phyloP scores from a whole-genome alignment of 2,329 filamentous ascomycete genomes.

The Pseudogymnoascus sp. region DNA sequence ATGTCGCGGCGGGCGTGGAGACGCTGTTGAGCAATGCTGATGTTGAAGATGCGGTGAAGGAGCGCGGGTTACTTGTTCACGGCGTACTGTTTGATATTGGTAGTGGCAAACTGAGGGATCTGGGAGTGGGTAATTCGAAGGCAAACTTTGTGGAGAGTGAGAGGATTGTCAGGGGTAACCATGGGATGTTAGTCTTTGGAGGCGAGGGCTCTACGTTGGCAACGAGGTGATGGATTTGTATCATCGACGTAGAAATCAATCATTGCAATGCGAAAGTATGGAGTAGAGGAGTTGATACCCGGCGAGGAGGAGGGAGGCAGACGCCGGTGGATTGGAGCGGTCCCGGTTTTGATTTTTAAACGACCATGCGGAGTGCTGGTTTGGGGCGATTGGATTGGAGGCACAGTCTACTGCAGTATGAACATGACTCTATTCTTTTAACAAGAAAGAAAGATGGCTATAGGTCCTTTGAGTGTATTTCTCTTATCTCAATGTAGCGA shows the following conservation, averaged over 20 bases:
- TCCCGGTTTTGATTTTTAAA: constrained; percentile 4
- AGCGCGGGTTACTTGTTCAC: constrained; percentile 66
- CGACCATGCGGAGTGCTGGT: background rate
- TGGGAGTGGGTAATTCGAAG: constrained; percentile 35
- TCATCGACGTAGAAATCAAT: background rate
- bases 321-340: background rate
- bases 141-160: constrained; percentile 16
- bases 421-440: background rate
- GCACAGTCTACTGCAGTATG: constrained; percentile 2
- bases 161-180: constrained; percentile 37
- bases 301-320: background rate
- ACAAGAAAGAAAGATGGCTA: background rate
- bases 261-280: constrained; percentile 2
- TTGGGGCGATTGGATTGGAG: background rate
- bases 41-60: constrained; percentile 61
- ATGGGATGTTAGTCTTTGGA: constrained; percentile 44
- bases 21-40: constrained; percentile 60
- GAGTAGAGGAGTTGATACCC: constrained; percentile 7
- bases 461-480: background rate
- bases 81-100: constrained; percentile 65
- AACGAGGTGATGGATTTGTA: constrained; percentile 19
- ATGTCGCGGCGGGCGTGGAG: constrained; percentile 62
- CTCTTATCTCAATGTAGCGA: constrained; percentile 2
- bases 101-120: constrained; percentile 41
- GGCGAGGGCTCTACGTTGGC: constrained; percentile 34